Evolutionary conservation across 2,329 filamentous ascomycete genomes (phyloP).

Genomic region (Gremmenia infestans): DNA sequence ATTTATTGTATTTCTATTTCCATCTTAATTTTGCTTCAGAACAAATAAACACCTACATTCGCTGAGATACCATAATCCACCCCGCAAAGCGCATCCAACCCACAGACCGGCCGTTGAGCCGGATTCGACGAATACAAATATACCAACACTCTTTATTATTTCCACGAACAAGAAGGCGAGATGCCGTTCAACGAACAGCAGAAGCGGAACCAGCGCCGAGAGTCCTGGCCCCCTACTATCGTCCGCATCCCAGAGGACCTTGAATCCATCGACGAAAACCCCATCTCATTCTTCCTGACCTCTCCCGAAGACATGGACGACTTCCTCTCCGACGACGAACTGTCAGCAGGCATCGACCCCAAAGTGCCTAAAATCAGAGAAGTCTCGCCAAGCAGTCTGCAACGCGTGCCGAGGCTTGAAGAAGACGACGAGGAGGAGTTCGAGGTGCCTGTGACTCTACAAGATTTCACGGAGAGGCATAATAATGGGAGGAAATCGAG

Average conservation of each 20-base stretch:
- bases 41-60: background rate
- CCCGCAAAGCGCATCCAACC: slow-evolving; percentile 5
- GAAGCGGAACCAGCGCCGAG: slow-evolving; percentile 20
- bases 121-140: slow-evolving; percentile 9
- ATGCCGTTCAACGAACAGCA: slow-evolving; percentile 28
- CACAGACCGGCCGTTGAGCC: slow-evolving; percentile 31
- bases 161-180: background rate
- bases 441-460: slow-evolving; percentile 26
- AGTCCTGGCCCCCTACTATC: slow-evolving; percentile 33
- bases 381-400: slow-evolving; percentile 27
- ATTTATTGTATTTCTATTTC: slow-evolving; percentile 11
- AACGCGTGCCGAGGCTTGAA: slow-evolving; percentile 14
- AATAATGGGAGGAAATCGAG: slow-evolving; percentile 17
- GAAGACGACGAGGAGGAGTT: slow-evolving; percentile 21
- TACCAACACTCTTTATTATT: background rate
- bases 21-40: background rate
- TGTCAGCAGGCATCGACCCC: slow-evolving; percentile 31
- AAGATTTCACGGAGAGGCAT: slow-evolving; percentile 23
- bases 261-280: slow-evolving; percentile 29
- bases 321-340: slow-evolving; percentile 26
- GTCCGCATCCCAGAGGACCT: slow-evolving; percentile 21
- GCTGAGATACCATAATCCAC: background rate
- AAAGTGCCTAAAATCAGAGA: slow-evolving; percentile 22
- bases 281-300: slow-evolving; percentile 32
- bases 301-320: slow-evolving; percentile 27